Base-by-base conservation (phyloP, 352 stramenopile species). In the Thraustotheca clavata region DNA sequence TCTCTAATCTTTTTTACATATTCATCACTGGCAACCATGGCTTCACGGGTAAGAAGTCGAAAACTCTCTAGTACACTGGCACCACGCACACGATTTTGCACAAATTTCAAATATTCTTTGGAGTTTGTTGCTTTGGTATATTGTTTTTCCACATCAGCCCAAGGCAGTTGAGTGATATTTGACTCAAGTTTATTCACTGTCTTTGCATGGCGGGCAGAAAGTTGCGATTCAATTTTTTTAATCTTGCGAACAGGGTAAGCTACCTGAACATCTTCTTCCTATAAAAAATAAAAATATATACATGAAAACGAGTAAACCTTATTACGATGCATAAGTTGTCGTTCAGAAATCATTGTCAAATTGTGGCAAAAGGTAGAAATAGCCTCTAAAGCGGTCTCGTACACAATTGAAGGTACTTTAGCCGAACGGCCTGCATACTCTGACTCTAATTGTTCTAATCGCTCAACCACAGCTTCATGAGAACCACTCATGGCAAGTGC, bases 401-500 rank as follows among this genome's bases (percentile, higher is more conserved):
- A 65, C 6, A 54, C 57, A 11, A 34, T 8, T 11, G n/a, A 18
- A 7, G 57, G 57, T 12, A 65, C 57, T 0, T 20, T n/a, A 24
- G 57, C 57, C 11, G 27, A 31, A 9, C 57, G 57, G 3, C 57
- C 57, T 16, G 36, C 39, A 34, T 65, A 65, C 43, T 65, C 26
- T 18, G 43, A 31, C 18, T 47, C 33, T 16, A 65, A 46, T 57
- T 87, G 74, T 49, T 89, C 73, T 0, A 93, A 67, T 31, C 89
- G 70, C 35, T 62, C 59, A 40, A 89, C 71, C 12, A 84, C 48
- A 18, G 70, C 73, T 14, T 60, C 38, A 22, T 71, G 65, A 5
- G 89, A 65, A 2, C 84, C 82, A 11, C 73, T 79, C 8, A 74
- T 72, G 7, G 82, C 82, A 0, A 81, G 57, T 20, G 57, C 57